Percentiles rank a stretch among this genome's conserved stretches.
Evolutionary conservation across 2,329 filamentous ascomycete species (phyloP).

Genomic region (Neocatenulostroma microsporum): DNA sequence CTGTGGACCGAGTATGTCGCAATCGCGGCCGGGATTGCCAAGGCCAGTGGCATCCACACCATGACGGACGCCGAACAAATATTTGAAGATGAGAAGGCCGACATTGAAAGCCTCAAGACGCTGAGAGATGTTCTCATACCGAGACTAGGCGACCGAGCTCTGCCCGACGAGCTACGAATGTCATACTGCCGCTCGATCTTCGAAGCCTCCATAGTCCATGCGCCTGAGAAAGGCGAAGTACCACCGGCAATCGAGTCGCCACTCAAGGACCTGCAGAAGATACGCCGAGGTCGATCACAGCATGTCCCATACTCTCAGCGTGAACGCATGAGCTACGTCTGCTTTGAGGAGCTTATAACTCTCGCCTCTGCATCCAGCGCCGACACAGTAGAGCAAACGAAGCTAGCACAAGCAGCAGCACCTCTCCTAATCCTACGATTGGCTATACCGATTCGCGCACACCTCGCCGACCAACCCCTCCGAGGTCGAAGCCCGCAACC

Average conservation of each 20-base stretch:
- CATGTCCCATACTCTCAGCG: constrained; percentile 58
- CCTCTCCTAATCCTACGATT: constrained; percentile 77
- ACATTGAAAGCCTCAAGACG: constrained; percentile 64
- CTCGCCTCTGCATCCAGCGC: constrained; percentile 20
- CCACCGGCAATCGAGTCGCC: constrained; percentile 45
- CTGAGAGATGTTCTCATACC: constrained; percentile 68
- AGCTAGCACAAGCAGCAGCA: constrained; percentile 66
- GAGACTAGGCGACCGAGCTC: constrained; percentile 51
- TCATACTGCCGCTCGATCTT: constrained; percentile 72
- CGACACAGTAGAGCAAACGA: constrained; percentile 37
- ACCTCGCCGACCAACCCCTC: constrained; percentile 84
- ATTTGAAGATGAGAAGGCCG: constrained; percentile 66
- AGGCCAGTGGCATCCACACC: constrained; percentile 29
- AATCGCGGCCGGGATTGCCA: constrained; percentile 32
- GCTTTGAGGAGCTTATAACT: constrained; percentile 62
- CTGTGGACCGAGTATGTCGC: constrained; percentile 56
- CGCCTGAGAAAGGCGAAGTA: constrained; percentile 55
- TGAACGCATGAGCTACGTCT: constrained; percentile 67
- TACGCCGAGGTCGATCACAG: constrained; percentile 65
- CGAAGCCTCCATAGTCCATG: constrained; percentile 71
- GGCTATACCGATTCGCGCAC: constrained; percentile 71
- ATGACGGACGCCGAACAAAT: constrained; percentile 33
- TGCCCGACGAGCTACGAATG: constrained; percentile 60
- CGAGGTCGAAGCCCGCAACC: constrained; percentile 85
- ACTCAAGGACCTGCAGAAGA: constrained; percentile 55